A percentile compares a stretch with the other conserved stretches of the same genome.
Conservation (phyloP, 2,329 filamentous ascomycete species). For the Diplodia mutila region DNA sequence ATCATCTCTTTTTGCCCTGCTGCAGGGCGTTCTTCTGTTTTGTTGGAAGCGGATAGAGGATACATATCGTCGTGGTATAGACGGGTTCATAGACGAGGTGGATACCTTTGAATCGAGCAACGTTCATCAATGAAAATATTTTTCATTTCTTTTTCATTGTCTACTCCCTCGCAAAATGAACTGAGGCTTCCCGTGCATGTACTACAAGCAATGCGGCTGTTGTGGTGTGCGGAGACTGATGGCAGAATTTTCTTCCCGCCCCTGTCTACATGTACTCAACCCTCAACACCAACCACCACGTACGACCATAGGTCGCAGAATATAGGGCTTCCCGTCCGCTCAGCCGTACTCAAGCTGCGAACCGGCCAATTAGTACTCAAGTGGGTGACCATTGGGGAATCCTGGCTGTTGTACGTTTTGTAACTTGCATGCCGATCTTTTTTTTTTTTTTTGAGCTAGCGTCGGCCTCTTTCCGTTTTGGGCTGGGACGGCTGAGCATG, state of each 20-base stretch:
- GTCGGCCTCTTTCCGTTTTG: not conserved
- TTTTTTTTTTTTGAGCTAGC: conserved; percentile 41
- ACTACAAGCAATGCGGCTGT: no score
- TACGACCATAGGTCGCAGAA: conserved; percentile 13
- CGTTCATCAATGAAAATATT: not conserved
- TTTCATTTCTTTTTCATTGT: not conserved
- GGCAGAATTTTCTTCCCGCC: no score
- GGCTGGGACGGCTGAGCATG: not conserved
- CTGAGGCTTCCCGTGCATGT: no score
- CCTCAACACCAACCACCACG: not conserved
- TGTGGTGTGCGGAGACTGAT: no score
- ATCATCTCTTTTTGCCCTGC: conserved; percentile 3
- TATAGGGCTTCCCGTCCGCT: not conserved
- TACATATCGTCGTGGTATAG: not conserved
- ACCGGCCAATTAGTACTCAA: conserved; percentile 5
- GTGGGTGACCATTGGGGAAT: conserved; percentile 6
- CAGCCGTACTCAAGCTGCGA: not conserved
- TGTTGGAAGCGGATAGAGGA: not conserved
- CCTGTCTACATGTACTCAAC: no score
- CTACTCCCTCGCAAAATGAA: no score
- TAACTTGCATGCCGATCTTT: not conserved
- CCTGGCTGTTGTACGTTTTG: conserved; percentile 1
- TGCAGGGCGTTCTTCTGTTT: not conserved
- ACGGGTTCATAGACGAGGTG: not conserved
- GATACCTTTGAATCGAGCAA: not conserved